Conservation (phyloP, 129 eudicot genomes). For the Helianthus tuberosus region DNA sequence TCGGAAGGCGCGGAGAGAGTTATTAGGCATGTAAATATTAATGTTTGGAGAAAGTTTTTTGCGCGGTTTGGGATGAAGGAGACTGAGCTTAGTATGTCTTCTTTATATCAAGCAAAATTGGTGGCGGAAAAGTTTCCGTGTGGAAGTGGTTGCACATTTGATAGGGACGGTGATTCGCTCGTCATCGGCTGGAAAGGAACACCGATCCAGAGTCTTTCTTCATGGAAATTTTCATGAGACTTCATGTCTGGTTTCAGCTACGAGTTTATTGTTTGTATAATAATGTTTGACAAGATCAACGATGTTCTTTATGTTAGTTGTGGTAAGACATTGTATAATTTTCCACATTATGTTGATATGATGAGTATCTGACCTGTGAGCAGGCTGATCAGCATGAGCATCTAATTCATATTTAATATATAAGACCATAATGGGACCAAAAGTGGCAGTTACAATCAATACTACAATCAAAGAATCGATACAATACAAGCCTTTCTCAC, state of each 20-base stretch:
- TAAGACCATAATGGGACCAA: not conserved
- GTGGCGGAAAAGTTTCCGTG: constrained; percentile 30
- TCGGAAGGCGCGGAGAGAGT: constrained; percentile 58
- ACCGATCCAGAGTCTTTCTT: constrained; percentile 48
- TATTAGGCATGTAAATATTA: constrained; percentile 42
- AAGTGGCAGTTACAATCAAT: constrained; percentile 11
- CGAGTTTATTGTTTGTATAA: constrained; percentile 7
- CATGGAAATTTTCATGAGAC: constrained; percentile 46
- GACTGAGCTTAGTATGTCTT: constrained; percentile 43
- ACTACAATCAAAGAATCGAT: constrained; percentile 1
- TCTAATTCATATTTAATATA: not conserved
- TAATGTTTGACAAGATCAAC: not conserved
- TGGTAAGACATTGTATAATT: constrained; percentile 12
- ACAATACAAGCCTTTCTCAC: constrained; percentile 11
- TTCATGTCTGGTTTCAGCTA: constrained; percentile 1
- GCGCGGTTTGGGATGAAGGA: constrained; percentile 49
- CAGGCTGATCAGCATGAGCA: not conserved
- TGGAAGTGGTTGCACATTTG: constrained; percentile 49
- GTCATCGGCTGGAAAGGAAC: constrained; percentile 72
- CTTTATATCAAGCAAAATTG: constrained; percentile 44
- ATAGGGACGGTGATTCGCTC: constrained; percentile 43
- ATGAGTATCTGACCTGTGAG: not conserved
- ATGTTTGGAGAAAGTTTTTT: constrained; percentile 63
- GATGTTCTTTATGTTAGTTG: not conserved
- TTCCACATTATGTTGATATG: not conserved